Conservation (phyloP, 2,329 filamentous ascomycete genomes). For the Botrytis pseudocinerea region DNA sequence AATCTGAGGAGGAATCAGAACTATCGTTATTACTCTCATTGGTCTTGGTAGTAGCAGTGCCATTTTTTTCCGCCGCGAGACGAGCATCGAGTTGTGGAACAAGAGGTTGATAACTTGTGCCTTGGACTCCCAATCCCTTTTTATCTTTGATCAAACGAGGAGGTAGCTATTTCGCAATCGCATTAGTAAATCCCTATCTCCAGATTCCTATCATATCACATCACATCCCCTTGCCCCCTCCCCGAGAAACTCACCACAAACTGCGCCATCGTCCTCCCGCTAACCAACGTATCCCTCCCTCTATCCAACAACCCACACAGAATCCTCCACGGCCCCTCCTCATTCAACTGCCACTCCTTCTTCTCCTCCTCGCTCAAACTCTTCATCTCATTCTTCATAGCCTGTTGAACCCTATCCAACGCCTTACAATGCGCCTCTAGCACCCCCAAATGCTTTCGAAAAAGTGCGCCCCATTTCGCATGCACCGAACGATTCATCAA, state of each 20-base stretch:
- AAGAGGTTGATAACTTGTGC: conserved; percentile 29
- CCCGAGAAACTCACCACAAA: conserved; percentile 32
- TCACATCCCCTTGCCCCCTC: neutral
- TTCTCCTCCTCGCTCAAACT: conserved; percentile 31
- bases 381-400: conserved; percentile 29
- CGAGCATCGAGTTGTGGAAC: conserved; percentile 29
- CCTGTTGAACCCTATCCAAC: conserved; percentile 32
- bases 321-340: conserved; percentile 34
- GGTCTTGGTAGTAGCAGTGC: neutral
- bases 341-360: conserved; percentile 32
- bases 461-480: conserved; percentile 41
- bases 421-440: conserved; percentile 34
- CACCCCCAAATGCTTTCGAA: conserved; percentile 36
- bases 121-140: conserved; percentile 31
- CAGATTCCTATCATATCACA: neutral
- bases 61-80: conserved; percentile 22
- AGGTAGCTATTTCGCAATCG: conserved; percentile 28
- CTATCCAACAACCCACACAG: conserved; percentile 36
- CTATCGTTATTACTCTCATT: conserved; percentile 9
- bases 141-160: conserved; percentile 28
- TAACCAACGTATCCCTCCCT: conserved; percentile 28
- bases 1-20: conserved; percentile 14
- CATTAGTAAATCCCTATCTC: neutral
- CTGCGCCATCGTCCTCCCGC: conserved; percentile 28
- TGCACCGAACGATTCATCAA: conserved; percentile 38